Evolutionary conservation across 805 yeast species (phyloP).

Genomic region (Naumovozyma baii): DNA sequence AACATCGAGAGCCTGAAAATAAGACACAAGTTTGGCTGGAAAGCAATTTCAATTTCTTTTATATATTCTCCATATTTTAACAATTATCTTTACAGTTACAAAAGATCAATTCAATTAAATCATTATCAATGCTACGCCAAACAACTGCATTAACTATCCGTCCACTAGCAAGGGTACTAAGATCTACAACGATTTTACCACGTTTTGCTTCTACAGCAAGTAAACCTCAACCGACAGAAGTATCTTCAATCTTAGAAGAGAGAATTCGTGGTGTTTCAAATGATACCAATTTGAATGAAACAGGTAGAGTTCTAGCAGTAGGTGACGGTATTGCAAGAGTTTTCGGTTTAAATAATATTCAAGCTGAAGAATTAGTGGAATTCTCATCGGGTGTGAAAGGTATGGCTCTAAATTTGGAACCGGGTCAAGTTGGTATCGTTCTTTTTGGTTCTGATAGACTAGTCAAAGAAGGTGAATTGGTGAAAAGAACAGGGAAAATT

Average conservation of each 20-base stretch:
- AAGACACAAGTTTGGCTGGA: too few species aligned
- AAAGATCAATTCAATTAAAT: too few species aligned
- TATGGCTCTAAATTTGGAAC: slow-evolving; percentile 99
- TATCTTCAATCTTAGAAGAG: slow-evolving; percentile 96
- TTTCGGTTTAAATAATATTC: slow-evolving; percentile 98
- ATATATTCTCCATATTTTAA: too few species aligned
- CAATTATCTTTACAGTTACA: too few species aligned
- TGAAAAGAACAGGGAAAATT: slow-evolving; percentile 98
- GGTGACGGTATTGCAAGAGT: slow-evolving; percentile 99
- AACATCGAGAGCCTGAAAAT: too few species aligned
- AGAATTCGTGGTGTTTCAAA: slow-evolving; percentile 98
- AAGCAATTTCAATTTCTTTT: too few species aligned
- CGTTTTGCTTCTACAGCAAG: slow-evolving; percentile 75
- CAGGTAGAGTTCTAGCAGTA: slow-evolving; percentile 98
- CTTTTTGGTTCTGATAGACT: slow-evolving; percentile 98
- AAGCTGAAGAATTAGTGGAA: slow-evolving; percentile 99
- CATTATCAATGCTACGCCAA: not conserved
- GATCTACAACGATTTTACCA: not conserved
- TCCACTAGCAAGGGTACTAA: not conserved
- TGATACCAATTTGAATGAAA: slow-evolving; percentile 95
- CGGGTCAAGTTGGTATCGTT: slow-evolving; percentile 99
- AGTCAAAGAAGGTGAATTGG: slow-evolving; percentile 99
- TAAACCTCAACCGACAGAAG: slow-evolving; percentile 99
- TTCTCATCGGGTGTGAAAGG: slow-evolving; percentile 99
- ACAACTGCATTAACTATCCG: not conserved